Evolutionary conservation across 768 basidiomycete genomes (phyloP).

Genomic region (Cyathus striatus): DNA sequence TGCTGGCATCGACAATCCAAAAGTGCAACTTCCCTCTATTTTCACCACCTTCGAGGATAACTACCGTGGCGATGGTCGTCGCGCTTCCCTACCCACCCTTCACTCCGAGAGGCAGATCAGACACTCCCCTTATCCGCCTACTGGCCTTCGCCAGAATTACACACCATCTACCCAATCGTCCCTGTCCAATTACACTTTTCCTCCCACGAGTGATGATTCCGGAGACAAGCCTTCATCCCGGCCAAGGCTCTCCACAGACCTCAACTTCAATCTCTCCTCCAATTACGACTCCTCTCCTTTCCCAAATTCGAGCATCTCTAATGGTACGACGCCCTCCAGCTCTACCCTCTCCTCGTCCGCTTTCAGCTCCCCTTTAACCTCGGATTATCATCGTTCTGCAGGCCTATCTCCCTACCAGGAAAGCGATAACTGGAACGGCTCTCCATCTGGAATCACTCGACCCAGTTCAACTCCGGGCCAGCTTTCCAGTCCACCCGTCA

Average conservation of each 20-base stretch:
- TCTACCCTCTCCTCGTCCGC: constrained; percentile 42
- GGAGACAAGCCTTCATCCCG: constrained; percentile 33
- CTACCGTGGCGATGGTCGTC: constrained; percentile 52
- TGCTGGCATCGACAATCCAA: constrained; percentile 36
- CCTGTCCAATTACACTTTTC: constrained; percentile 52
- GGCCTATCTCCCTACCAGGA: constrained; percentile 42
- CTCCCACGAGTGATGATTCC: constrained; percentile 35
- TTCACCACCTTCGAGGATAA: constrained; percentile 65
- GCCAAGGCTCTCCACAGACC: constrained; percentile 43
- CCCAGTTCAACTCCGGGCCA: constrained; percentile 66
- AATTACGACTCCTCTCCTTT: constrained; percentile 43
- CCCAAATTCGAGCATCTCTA: constrained; percentile 50
- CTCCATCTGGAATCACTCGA: constrained; percentile 56
- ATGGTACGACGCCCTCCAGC: constrained; percentile 45
- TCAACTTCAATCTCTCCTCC: constrained; percentile 29
- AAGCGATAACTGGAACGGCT: constrained; percentile 49
- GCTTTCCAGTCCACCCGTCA: constrained; percentile 45
- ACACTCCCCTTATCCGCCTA: constrained; percentile 52
- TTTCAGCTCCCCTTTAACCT: constrained; percentile 42
- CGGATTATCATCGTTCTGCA: constrained; percentile 41
- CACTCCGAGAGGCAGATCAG: constrained; percentile 50
- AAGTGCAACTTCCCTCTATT: constrained; percentile 72
- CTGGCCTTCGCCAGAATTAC: constrained; percentile 41
- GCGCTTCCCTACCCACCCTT: constrained; percentile 60
- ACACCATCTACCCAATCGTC: constrained; percentile 37